Base-by-base conservation (phyloP, 192 early-diverging fungal genomes). In the Podila epicladia region DNA sequence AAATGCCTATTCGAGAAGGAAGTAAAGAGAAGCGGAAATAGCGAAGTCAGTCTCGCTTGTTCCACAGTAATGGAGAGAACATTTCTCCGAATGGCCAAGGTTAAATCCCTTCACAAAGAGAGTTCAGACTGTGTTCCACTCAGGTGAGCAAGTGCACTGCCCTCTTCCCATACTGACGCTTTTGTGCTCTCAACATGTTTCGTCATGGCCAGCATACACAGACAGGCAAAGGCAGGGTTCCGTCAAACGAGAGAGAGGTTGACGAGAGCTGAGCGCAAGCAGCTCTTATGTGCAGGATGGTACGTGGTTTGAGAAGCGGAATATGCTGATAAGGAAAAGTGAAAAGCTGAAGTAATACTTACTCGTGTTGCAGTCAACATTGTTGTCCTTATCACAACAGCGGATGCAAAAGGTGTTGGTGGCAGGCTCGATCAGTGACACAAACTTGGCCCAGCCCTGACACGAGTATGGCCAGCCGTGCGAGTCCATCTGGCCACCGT, bases 321-420 rank as follows among this genome's bases (percentile, higher is more conserved):
- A 31, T 6, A 17, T 31, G 28, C 31, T 60, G 26, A 17, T 24
- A 31, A 31, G 58, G 26, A 59, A 26, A 9, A 59, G 3, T 0
- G 1, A 28, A n/a, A 0, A 59, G 58, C 0, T 59, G 29, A n/a
- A 20, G 20, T 37, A 37, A 13, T 28, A 65, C 64, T 67, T 55
- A 67, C 65, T 67, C 8, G 65, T 67, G 33, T 67, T 26, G 53
- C 65, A 67, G 33, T 67, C 32, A 38, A 24, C 45, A 20, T 66
- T 66, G 26, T 53, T 33, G n/a, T 66, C 32, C 12, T 19, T 4
- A 0, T 22, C 48, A 33, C 83, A 86, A 64, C 82, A 82, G 26
- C 85, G 75, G 58, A 87, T 73, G 75, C 83, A 84, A 62, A 72
- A 87, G 19, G 76, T 84, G 62, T 78, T 75, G 60, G 77, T 67